Conservation (phyloP, 2,329 filamentous ascomycete genomes). For the Penicillium digitatum region DNA sequence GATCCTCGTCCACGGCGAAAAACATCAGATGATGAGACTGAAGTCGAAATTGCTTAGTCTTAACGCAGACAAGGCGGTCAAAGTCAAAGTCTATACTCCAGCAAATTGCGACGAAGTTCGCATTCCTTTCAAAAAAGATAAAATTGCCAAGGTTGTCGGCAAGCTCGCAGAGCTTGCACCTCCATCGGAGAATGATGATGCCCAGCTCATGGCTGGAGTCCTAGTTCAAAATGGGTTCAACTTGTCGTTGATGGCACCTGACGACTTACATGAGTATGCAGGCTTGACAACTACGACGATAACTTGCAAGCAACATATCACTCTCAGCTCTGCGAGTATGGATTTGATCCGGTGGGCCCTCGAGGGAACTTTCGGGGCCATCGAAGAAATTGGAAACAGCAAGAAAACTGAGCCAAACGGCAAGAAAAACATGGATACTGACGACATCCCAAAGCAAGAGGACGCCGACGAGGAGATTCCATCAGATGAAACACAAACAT, state of each 20-base stretch:
- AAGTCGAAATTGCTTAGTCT: constrained; percentile 93
- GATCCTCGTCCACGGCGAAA: constrained; percentile 96
- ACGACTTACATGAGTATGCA: constrained; percentile 92
- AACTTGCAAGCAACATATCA: constrained; percentile 84
- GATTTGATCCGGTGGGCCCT: constrained; percentile 92
- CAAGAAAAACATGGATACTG: constrained; percentile 37
- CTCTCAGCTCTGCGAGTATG: constrained; percentile 78
- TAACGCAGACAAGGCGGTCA: constrained; percentile 73
- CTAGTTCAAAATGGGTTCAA: constrained; percentile 98
- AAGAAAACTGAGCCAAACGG: constrained; percentile 8
- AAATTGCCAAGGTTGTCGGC: constrained; percentile 92
- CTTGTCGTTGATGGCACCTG: constrained; percentile 91
- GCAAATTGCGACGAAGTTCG: constrained; percentile 92
- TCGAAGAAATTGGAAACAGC: constrained; percentile 54
- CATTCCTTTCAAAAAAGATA: constrained; percentile 93
- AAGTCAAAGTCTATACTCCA: constrained; percentile 89
- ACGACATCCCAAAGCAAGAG: constrained; percentile 33
- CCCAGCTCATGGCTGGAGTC: constrained; percentile 75
- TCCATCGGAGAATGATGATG: constrained; percentile 49
- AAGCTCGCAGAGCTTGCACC: constrained; percentile 80
- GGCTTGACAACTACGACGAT: constrained; percentile 96
- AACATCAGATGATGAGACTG: constrained; percentile 95
- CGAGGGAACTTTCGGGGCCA: constrained; percentile 85
- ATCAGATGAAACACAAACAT: constrained; percentile 40
- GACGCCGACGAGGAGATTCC: constrained; percentile 46